Evolutionary conservation across 1,284 basidiomycete genomes (phyloP), one percentile per base, ranked within the genome.

Genomic region (Cutaneotrichosporon sp.): DNA sequence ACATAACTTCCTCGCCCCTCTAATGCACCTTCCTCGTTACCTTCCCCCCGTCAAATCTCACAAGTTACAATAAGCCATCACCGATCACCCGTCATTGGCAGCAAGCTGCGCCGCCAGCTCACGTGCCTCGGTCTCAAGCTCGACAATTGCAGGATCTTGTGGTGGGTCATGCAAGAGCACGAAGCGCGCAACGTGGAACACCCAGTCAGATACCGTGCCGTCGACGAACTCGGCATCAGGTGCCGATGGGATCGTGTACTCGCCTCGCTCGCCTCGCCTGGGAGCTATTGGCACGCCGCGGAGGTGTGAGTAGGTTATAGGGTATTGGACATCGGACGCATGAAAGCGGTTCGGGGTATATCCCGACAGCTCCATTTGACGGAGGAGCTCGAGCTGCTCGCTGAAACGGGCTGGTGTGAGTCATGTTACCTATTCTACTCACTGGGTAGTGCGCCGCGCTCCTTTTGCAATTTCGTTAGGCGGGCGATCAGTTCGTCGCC

Each of bases 361-460:
- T 31, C 51, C 51, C 9, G 51, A 30, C 5, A 53, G 30, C 51
- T 53, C 51, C 51, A 53, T 53, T 30, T 53, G 51, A 13, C 51
- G 51, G 30, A 53, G 51, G 6, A 53, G 51, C 51, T 53, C 51
- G 16, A 53, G 51, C 51, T 53, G 51, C 31, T 53, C 51, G 31
- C 51, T 53, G 31, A 53, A 53, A 13, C 30, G 30, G 7, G 51
- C 51, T 53, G 31, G 51, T 34, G 30, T 53, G 18, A 53, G 51
- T 13, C 4, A 16, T 16, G 14, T 18, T 11, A 22, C 5, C 8
- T 13, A 3, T 16, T 18, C 8, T 8, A 34, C 51, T 53, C 18
- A 53, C 51, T 53, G 31, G 51, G 13, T 18, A 53, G 31, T 16
- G 51, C 51, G 5, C 51, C 51, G 31, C 51, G 51, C 51, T 31